A percentile compares a stretch with the other conserved stretches of the same genome.
These are phyloP conservation scores for Aspergillus latus DNA, from an alignment of 2,329 filamentous ascomycete genomes.

Conservation along the genomic window DNA sequence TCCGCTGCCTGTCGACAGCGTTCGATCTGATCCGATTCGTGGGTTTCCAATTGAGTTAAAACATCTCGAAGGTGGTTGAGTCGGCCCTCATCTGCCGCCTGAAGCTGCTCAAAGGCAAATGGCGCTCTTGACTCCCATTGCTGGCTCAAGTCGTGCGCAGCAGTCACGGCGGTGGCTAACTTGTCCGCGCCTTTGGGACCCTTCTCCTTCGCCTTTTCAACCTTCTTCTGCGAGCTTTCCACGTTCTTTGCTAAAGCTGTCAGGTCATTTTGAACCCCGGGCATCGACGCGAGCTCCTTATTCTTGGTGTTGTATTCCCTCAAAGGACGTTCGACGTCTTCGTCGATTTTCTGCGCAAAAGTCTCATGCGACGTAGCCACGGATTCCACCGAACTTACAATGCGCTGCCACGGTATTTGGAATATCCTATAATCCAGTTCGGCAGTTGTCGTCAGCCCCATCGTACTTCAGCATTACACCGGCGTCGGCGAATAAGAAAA, in stretches of 20 bases:
- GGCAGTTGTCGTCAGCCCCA: slow-evolving; percentile 13
- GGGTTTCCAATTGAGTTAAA: slow-evolving; percentile 88
- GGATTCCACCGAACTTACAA: slow-evolving; percentile 74
- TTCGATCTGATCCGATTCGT: slow-evolving; percentile 85
- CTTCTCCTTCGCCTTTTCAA: slow-evolving; percentile 80
- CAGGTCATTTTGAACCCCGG: slow-evolving; percentile 78
- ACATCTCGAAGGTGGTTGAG: slow-evolving; percentile 87
- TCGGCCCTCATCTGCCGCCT: slow-evolving; percentile 84
- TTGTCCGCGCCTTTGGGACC: slow-evolving; percentile 71
- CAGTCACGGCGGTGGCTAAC: slow-evolving; percentile 69
- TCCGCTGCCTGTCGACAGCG: slow-evolving; percentile 72
- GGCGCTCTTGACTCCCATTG: slow-evolving; percentile 95
- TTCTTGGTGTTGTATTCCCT: slow-evolving; percentile 71
- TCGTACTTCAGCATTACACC: too few species aligned
- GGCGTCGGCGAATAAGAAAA: neutral
- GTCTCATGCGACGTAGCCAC: slow-evolving; percentile 81
- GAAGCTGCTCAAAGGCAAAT: slow-evolving; percentile 89
- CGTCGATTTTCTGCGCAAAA: slow-evolving; percentile 78
- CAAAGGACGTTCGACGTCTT: slow-evolving; percentile 81
- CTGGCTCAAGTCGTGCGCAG: slow-evolving; percentile 72
- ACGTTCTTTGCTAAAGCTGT: slow-evolving; percentile 78
- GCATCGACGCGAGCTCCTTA: slow-evolving; percentile 75
- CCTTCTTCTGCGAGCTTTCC: slow-evolving; percentile 77
- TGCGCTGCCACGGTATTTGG: slow-evolving; percentile 83
- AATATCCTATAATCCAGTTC: slow-evolving; percentile 66